Conservation (phyloP, 2,329 filamentous ascomycete species). For the Blastomyces emzantsi region DNA sequence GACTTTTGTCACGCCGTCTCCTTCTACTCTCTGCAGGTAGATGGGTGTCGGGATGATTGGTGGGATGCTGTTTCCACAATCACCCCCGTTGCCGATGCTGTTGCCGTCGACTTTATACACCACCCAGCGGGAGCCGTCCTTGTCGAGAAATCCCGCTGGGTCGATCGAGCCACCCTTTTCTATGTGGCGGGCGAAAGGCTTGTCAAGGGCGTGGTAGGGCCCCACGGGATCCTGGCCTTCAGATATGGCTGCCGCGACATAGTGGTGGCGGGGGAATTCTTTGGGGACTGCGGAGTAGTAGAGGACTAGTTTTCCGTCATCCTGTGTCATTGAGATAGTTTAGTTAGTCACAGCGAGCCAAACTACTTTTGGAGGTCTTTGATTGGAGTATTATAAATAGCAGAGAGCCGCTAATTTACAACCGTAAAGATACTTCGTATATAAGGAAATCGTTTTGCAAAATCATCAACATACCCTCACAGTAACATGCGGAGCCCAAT, state of each 20-base stretch:
- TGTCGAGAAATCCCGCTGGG: constrained; percentile 50
- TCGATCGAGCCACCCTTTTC: constrained; percentile 55
- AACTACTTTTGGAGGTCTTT: neutral
- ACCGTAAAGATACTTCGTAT: neutral
- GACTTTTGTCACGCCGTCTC: constrained; percentile 45
- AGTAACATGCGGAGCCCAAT: constrained; percentile 56
- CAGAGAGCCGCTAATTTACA: neutral
- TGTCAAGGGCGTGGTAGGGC: constrained; percentile 43
- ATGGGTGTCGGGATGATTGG: constrained; percentile 32
- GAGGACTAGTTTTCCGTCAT: constrained; percentile 48
- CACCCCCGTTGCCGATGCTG: constrained; percentile 40
- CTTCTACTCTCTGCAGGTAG: constrained; percentile 32
- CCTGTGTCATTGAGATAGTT: constrained; percentile 16
- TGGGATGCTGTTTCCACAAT: constrained; percentile 39
- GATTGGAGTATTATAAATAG: neutral
- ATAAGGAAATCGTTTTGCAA: neutral
- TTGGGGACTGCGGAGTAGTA: constrained; percentile 49
- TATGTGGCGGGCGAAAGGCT: constrained; percentile 46
- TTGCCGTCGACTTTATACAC: constrained; percentile 61
- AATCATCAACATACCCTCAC: constrained; percentile 29
- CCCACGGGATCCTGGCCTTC: constrained; percentile 36
- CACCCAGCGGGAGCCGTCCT: constrained; percentile 48
- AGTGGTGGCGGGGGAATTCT: constrained; percentile 40
- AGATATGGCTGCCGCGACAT: constrained; percentile 50
- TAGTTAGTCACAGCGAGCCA: neutral